A percentile compares a stretch with the other conserved stretches of the same genome.
phyloP scores from a whole-genome alignment of 129 eudicot species.

The Helianthus tuberosus region DNA sequence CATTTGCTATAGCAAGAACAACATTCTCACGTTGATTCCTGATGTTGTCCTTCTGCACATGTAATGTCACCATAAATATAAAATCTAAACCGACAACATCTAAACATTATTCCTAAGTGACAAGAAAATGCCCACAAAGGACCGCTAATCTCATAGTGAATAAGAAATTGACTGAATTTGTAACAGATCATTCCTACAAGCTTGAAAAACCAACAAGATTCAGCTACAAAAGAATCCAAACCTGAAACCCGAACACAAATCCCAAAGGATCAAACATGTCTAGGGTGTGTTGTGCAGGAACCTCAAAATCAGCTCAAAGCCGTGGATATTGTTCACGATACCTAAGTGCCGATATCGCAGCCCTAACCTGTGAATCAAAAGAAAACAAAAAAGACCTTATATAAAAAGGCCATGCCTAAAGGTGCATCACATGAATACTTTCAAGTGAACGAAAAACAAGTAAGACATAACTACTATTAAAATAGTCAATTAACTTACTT shows the following conservation, averaged over 20 bases:
- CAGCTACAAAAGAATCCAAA: slow-evolving; percentile 37
- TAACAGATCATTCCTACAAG: too few species aligned
- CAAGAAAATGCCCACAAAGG: too few species aligned
- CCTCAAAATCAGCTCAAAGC: slow-evolving; percentile 70
- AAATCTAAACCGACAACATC: slow-evolving; percentile 3
- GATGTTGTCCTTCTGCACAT: slow-evolving; percentile 85
- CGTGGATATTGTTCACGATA: slow-evolving; percentile 74
- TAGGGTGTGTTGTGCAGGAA: slow-evolving; percentile 60
- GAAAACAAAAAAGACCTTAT: too few species aligned
- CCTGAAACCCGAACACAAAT: slow-evolving; percentile 98
- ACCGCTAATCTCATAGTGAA: too few species aligned
- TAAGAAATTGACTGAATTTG: too few species aligned
- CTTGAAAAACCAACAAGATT: too few species aligned
- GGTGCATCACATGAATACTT: too few species aligned
- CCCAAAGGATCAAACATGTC: slow-evolving; percentile 98
- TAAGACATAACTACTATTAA: too few species aligned
- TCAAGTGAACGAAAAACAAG: too few species aligned
- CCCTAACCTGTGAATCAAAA: slow-evolving; percentile 61
- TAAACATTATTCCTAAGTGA: neutral
- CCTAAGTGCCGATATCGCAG: slow-evolving; percentile 79
- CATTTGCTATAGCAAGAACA: slow-evolving; percentile 78
- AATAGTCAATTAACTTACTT: too few species aligned
- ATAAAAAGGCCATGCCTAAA: too few species aligned
- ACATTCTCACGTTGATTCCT: slow-evolving; percentile 96
- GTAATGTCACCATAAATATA: slow-evolving; percentile 16